phyloP scores from a whole-genome alignment of 2,329 filamentous ascomycete genomes.

The Hymenoscyphus albidus region DNA sequence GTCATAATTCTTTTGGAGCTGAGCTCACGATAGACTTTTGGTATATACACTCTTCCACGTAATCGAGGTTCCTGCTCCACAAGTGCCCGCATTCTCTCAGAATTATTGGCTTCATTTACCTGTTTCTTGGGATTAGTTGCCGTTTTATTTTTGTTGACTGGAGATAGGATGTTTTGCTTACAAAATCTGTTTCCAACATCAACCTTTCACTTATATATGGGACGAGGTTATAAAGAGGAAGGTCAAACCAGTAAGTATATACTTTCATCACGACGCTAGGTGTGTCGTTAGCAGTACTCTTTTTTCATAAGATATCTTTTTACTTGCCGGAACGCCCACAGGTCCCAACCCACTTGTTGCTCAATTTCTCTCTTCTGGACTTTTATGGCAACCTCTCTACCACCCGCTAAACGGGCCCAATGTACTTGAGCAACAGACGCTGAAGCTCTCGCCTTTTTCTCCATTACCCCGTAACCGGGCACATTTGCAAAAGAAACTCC shows the following conservation, averaged over 20 bases:
- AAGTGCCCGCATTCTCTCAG: conserved; percentile 74
- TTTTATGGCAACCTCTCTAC: conserved; percentile 90
- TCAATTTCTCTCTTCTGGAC: conserved; percentile 94
- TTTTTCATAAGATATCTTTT: neutral
- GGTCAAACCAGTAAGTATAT: conserved; percentile 84
- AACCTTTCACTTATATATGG: conserved; percentile 93
- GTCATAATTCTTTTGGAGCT: conserved; percentile 83
- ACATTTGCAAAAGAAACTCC: conserved; percentile 76
- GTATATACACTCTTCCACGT: conserved; percentile 80
- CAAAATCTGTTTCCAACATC: conserved; percentile 88
- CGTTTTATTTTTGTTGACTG: neutral
- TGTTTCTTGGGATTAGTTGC: neutral
- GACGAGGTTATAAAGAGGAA: conserved; percentile 87
- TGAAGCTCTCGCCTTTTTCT: conserved; percentile 62
- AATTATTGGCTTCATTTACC: conserved; percentile 79
- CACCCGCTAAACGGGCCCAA: conserved; percentile 83
- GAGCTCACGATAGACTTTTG: conserved; percentile 76
- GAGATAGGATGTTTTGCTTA: conserved; percentile 30
- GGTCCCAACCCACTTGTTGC: conserved; percentile 86
- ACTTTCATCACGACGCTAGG: conserved; percentile 70
- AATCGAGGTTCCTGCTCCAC: conserved; percentile 73
- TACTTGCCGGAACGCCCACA: conserved; percentile 54
- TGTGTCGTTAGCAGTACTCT: neutral
- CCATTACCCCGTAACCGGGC: conserved; percentile 61
- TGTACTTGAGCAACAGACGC: conserved; percentile 97